These are phyloP conservation scores for Hypoxylon fragiforme DNA, from an alignment of 495 filamentous ascomycete genomes.

Conservation along the genomic window DNA sequence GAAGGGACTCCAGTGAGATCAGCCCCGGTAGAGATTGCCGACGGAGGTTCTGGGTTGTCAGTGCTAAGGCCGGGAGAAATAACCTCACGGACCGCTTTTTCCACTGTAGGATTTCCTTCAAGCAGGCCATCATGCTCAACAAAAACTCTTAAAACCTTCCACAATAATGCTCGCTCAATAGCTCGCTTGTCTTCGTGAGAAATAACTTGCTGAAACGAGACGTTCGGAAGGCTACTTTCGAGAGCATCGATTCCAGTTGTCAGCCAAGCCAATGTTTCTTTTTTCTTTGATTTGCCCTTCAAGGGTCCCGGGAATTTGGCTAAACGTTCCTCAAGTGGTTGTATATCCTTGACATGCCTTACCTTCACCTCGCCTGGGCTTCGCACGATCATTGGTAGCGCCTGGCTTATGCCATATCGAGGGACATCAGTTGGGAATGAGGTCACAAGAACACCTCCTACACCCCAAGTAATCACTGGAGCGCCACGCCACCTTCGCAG, in stretches of 20 bases:
- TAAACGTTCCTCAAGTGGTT: slow-evolving; percentile 69
- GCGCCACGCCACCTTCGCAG: slow-evolving; percentile 87
- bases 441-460: slow-evolving; percentile 79
- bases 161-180: slow-evolving; percentile 83
- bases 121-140: slow-evolving; percentile 85
- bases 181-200: slow-evolving; percentile 63
- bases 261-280: slow-evolving; percentile 86
- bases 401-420: slow-evolving; percentile 75
- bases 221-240: slow-evolving; percentile 61
- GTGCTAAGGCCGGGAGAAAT: slow-evolving; percentile 63
- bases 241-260: slow-evolving; percentile 69
- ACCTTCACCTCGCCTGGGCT: slow-evolving; percentile 83
- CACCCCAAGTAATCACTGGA: slow-evolving; percentile 84
- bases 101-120: slow-evolving; percentile 72
- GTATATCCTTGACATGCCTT: slow-evolving; percentile 66
- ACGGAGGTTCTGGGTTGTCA: slow-evolving; percentile 36
- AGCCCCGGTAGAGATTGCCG: slow-evolving; percentile 28
- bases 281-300: slow-evolving; percentile 89
- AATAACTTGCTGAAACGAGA: slow-evolving; percentile 47
- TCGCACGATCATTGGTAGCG: slow-evolving; percentile 75
- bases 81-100: slow-evolving; percentile 70
- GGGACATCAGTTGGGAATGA: slow-evolving; percentile 89
- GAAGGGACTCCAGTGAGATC: slow-evolving; percentile 31
- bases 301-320: slow-evolving; percentile 88
- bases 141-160: slow-evolving; percentile 80